Percentiles rank a stretch among this genome's conserved stretches.
Conservation (phyloP, 108 stramenopile species). For the Chaetoceros muelleri region DNA sequence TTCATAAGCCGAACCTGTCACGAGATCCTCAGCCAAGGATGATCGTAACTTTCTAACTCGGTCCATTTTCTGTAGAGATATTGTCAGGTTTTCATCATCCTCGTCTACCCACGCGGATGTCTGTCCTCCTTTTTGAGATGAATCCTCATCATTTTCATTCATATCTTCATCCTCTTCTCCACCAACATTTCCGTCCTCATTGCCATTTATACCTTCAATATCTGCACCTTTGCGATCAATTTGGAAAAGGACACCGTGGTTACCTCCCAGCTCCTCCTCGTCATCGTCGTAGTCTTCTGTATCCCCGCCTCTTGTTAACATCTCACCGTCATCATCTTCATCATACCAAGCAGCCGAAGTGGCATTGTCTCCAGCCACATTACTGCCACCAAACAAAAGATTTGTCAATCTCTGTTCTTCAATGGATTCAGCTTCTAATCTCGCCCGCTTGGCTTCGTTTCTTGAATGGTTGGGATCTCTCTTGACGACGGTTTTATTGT, state of each 20-base stretch:
- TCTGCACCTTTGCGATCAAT: conserved; percentile 34
- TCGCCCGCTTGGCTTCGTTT: conserved; percentile 10
- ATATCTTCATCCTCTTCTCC: conserved; percentile 7
- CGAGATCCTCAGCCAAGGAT: conserved; percentile 34
- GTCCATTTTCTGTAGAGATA: conserved; percentile 23
- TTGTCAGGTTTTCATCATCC: conserved; percentile 23
- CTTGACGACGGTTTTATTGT: no score
- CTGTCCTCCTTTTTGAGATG: conserved; percentile 2
- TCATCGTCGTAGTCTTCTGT: neutral
- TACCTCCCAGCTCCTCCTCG: conserved; percentile 6
- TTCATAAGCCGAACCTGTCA: conserved; percentile 42
- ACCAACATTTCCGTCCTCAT: conserved; percentile 2
- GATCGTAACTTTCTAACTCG: conserved; percentile 60
- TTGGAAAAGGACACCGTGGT: conserved; percentile 18
- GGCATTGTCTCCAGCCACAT: neutral
- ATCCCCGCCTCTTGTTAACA: neutral
- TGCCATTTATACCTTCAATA: neutral
- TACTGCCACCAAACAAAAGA: conserved; percentile 32
- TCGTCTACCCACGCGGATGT: conserved; percentile 33
- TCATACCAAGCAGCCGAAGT: conserved; percentile 2
- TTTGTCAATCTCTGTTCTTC: conserved; percentile 31
- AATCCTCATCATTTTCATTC: conserved; percentile 7
- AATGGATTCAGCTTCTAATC: conserved; percentile 15
- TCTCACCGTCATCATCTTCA: conserved; percentile 3
- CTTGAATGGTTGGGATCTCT: no score